Percentiles rank a stretch among this genome's conserved stretches.
Conservation (phyloP, 129 eudicot species). For the Glebionis coronaria region DNA sequence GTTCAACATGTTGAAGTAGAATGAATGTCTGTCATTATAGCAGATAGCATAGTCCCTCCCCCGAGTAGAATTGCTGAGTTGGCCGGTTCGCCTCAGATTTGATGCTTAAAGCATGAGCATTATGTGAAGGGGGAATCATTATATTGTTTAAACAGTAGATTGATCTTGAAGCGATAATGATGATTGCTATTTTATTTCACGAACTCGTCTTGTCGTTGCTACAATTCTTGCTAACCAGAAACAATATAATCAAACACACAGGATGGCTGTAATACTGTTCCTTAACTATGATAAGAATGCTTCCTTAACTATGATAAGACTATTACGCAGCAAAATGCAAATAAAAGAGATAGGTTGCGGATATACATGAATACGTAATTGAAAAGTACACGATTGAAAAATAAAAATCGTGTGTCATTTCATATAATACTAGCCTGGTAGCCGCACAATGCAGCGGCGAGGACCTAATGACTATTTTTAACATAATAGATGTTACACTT, state of each 20-base stretch:
- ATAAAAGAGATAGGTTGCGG: too few relatives aligned
- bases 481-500: too few relatives aligned
- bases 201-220: neutral
- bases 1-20: constrained; percentile 18
- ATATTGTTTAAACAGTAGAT: neutral
- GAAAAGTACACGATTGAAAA: neutral
- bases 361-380: neutral
- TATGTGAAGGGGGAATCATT: neutral
- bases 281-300: neutral
- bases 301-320: neutral
- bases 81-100: neutral
- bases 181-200: neutral
- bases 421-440: neutral
- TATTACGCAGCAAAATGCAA: neutral
- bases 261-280: neutral
- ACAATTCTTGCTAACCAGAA: neutral
- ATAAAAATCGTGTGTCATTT: neutral
- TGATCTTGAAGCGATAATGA: neutral
- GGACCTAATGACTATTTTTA: too few relatives aligned
- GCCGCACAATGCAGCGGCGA: too few relatives aligned
- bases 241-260: neutral
- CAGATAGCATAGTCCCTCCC: too few relatives aligned
- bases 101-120: too few relatives aligned
- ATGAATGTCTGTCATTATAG: neutral
- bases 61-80: neutral